Conservation (phyloP, 208 protist genomes). For the Leptomonas seymouri region DNA sequence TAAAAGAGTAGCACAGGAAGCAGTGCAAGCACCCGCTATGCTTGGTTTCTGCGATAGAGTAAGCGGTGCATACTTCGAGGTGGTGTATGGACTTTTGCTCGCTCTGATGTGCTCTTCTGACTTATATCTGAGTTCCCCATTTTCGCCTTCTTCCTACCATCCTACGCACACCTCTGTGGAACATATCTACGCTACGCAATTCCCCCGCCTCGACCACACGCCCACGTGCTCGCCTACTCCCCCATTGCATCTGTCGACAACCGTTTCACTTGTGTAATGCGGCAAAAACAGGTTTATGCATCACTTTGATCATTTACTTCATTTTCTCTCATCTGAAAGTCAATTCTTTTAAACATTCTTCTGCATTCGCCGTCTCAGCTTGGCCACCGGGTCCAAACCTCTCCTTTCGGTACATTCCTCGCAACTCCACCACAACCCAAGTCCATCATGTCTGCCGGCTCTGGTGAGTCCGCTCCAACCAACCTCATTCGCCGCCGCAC, state of each 20-base stretch:
- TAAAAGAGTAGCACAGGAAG: too few species aligned
- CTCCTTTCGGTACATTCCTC: too few species aligned
- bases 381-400: too few species aligned
- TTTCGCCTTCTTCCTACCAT: too few species aligned
- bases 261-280: not conserved
- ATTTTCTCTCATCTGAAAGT: not conserved
- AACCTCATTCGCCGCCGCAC: conserved; percentile 70
- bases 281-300: not conserved
- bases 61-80: too few species aligned
- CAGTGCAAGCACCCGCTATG: too few species aligned
- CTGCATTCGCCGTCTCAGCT: not conserved
- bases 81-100: too few species aligned
- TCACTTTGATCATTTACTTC: not conserved
- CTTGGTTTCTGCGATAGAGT: too few species aligned
- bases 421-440: not conserved
- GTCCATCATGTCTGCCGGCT: conserved; percentile 60
- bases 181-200: too few species aligned
- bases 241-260: not conserved
- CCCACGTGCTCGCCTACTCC: not conserved
- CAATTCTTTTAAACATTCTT: not conserved
- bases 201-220: not conserved
- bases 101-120: too few species aligned
- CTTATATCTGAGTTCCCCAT: too few species aligned
- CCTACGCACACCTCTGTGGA: too few species aligned
- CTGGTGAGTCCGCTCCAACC: conserved; percentile 40